A percentile compares a stretch with the other conserved stretches of the same genome.
These are phyloP conservation scores for Naganishia randhawae DNA, from an alignment of 768 basidiomycete species.

Conservation along the genomic window DNA sequence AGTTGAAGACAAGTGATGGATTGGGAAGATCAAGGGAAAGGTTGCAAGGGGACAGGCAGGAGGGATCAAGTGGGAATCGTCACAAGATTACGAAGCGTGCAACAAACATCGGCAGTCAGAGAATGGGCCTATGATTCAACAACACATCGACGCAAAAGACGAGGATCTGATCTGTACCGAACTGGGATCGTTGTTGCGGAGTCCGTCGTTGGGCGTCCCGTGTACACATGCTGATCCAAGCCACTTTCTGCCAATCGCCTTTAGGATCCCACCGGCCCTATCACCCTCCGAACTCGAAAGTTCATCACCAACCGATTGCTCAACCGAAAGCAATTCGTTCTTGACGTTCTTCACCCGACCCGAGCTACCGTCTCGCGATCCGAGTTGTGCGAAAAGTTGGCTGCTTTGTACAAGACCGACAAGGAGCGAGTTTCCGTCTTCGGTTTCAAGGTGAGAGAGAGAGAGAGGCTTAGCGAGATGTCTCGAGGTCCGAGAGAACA, in stretches of 20 bases:
- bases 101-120: not conserved
- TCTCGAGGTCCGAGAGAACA: constrained; percentile 39
- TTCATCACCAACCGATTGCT: constrained; percentile 99
- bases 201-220: not conserved
- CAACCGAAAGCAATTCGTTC: constrained; percentile 89
- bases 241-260: not conserved
- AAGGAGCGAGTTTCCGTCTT: constrained; percentile 87
- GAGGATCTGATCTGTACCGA: not conserved
- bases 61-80: not conserved
- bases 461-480: not conserved
- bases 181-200: not conserved
- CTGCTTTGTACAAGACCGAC: constrained; percentile 84
- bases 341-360: constrained; percentile 71
- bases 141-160: too few relatives aligned
- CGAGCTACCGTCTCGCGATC: constrained; percentile 88
- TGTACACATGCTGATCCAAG: not conserved
- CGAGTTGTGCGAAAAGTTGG: constrained; percentile 89
- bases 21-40: not conserved
- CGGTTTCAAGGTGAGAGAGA: constrained; percentile 59
- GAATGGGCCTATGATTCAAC: too few relatives aligned
- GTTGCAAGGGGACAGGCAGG: not conserved
- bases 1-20: not conserved
- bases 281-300: constrained; percentile 97
- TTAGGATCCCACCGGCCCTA: constrained; percentile 58
- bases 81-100: too few relatives aligned